phyloP scores from a whole-genome alignment of 495 filamentous ascomycete genomes.

The Chaetomium cochliodes region DNA sequence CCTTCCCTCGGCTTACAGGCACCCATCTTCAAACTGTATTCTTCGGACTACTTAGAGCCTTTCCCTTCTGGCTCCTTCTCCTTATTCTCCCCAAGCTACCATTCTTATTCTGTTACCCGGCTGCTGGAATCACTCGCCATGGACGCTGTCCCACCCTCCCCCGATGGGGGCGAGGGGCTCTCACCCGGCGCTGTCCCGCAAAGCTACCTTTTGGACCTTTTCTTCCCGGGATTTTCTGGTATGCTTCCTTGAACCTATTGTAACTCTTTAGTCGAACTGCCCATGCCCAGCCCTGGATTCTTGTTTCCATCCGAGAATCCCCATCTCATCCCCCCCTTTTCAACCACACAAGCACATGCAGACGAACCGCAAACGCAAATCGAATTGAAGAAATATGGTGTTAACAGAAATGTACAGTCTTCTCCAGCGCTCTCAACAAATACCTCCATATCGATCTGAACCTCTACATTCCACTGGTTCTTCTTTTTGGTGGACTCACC shows the following conservation, averaged over 20 bases:
- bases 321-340: too few relatives aligned
- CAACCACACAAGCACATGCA: too few relatives aligned
- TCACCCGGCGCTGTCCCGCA: conserved; percentile 24
- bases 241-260: neutral
- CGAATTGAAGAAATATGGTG: neutral
- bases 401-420: conserved; percentile 30
- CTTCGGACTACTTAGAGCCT: neutral
- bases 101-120: neutral
- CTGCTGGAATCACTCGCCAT: conserved; percentile 15
- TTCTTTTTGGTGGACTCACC: conserved; percentile 51
- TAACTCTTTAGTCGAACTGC: too few relatives aligned
- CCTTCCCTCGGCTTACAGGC: neutral
- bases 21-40: conserved; percentile 10
- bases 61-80: neutral
- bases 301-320: too few relatives aligned
- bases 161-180: conserved; percentile 1
- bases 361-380: too few relatives aligned
- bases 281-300: too few relatives aligned
- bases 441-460: conserved; percentile 69
- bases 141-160: neutral
- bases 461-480: conserved; percentile 62
- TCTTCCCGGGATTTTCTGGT: conserved; percentile 69
- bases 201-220: conserved; percentile 60
- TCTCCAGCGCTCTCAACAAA: conserved; percentile 58
- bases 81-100: neutral